Percentiles rank a stretch among this genome's conserved stretches.
These are phyloP conservation scores for Ogataea salicorniae DNA, from an alignment of 805 yeast genomes.

Conservation along the genomic window DNA sequence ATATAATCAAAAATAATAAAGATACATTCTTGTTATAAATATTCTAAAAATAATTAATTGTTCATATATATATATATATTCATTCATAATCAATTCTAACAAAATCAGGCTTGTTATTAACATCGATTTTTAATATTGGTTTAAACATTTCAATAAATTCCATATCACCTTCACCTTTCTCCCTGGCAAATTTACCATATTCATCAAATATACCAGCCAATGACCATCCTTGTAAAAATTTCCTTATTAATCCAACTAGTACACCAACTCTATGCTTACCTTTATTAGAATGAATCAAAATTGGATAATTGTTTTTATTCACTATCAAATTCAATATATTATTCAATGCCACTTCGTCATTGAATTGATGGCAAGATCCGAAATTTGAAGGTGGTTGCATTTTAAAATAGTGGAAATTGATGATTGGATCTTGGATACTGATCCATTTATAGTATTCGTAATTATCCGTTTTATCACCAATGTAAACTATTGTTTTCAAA, in stretches of 20 bases:
- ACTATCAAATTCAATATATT: constrained; percentile 51
- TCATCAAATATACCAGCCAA: constrained; percentile 91
- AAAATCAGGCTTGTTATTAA: constrained; percentile 56
- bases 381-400: constrained; percentile 51
- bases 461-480: constrained; percentile 70
- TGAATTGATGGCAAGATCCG: constrained; percentile 58
- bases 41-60: too few species aligned
- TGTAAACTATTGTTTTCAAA: constrained; percentile 73
- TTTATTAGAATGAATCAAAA: constrained; percentile 86
- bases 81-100: constrained; percentile 30
- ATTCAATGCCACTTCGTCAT: constrained; percentile 53
- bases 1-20: too few species aligned
- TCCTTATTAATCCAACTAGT: constrained; percentile 84
- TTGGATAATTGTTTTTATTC: constrained; percentile 73
- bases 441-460: constrained; percentile 71
- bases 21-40: too few species aligned
- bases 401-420: constrained; percentile 48
- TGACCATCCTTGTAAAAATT: constrained; percentile 87
- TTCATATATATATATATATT: background rate
- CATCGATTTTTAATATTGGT: constrained; percentile 49
- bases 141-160: constrained; percentile 85
- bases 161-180: constrained; percentile 87
- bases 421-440: constrained; percentile 37
- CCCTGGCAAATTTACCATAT: constrained; percentile 86
- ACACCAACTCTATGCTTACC: constrained; percentile 98